Conservation (phyloP, 2,329 filamentous ascomycete genomes). For the Pseudonectria buxi region DNA sequence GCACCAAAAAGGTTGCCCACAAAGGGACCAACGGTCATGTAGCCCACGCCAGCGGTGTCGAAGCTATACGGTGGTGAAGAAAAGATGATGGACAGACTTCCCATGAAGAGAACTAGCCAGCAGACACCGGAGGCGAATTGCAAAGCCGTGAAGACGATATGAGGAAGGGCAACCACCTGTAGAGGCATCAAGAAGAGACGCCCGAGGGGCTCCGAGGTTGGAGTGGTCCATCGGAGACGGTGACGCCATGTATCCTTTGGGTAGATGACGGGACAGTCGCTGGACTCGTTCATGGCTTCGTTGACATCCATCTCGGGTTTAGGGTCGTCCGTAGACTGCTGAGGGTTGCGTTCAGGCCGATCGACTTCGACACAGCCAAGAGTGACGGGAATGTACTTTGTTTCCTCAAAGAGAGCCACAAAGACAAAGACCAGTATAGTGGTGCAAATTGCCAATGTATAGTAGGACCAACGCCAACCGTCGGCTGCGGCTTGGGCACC, state of each 20-base stretch:
- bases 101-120: constrained; percentile 19
- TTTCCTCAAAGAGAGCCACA: constrained; percentile 21
- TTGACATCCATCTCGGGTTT: neutral
- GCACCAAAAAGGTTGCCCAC: constrained; percentile 33
- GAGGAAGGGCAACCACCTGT: constrained; percentile 26
- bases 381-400: constrained; percentile 20
- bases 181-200: constrained; percentile 14
- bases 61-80: constrained; percentile 27
- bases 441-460: constrained; percentile 16
- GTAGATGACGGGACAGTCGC: neutral
- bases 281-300: neutral
- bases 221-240: constrained; percentile 14
- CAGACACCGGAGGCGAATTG: constrained; percentile 29
- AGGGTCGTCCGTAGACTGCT: neutral
- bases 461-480: constrained; percentile 23
- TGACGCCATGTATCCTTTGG: constrained; percentile 14
- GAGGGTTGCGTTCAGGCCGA: neutral
- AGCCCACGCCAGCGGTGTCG: constrained; percentile 18
- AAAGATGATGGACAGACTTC: constrained; percentile 29
- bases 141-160: constrained; percentile 32
- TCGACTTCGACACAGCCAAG: constrained; percentile 1
- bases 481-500: constrained; percentile 14
- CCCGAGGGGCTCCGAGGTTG: constrained; percentile 11
- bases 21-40: constrained; percentile 25
- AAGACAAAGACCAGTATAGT: constrained; percentile 18